Evolutionary conservation across 768 basidiomycete species (phyloP).

Genomic region (Termitomyces sp.): DNA sequence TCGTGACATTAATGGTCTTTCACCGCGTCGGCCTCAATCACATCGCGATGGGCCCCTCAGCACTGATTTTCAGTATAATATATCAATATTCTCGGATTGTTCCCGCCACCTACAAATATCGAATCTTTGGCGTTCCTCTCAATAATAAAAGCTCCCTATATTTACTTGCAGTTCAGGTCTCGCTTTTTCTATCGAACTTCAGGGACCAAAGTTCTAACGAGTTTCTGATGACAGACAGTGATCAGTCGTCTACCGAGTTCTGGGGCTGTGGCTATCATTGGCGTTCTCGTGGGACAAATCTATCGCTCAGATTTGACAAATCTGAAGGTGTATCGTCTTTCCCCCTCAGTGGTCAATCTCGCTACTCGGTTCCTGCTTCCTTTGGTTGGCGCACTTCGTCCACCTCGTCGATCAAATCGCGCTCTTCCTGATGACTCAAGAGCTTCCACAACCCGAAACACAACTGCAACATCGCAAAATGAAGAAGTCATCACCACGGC

Average conservation of each 20-base stretch:
- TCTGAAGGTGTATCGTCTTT: conserved; percentile 78
- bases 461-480: conserved; percentile 30
- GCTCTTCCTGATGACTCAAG: conserved; percentile 63
- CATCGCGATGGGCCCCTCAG: conserved; percentile 74
- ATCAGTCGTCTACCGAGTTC: conserved; percentile 69
- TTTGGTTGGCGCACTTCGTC: conserved; percentile 60
- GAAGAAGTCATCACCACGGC: conserved; percentile 70
- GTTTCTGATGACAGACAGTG: conserved; percentile 52
- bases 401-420: conserved; percentile 67
- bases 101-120: conserved; percentile 73
- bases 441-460: conserved; percentile 16
- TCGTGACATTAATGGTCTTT: conserved; percentile 62
- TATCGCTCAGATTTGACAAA: conserved; percentile 83
- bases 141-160: conserved; percentile 79
- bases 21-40: conserved; percentile 69
- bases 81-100: conserved; percentile 83
- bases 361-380: conserved; percentile 60
- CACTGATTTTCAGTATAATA: conserved; percentile 73
- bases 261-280: conserved; percentile 56
- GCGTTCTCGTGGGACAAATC: conserved; percentile 68
- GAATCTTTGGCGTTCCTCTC: conserved; percentile 69
- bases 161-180: conserved; percentile 69
- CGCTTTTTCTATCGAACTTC: conserved; percentile 15
- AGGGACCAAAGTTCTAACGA: neutral
- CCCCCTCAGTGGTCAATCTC: conserved; percentile 55